Percentiles rank a stretch among this genome's conserved stretches.
Evolutionary conservation across 805 yeast genomes (phyloP).

Genomic region (Lachancea lanzarotensis): DNA sequence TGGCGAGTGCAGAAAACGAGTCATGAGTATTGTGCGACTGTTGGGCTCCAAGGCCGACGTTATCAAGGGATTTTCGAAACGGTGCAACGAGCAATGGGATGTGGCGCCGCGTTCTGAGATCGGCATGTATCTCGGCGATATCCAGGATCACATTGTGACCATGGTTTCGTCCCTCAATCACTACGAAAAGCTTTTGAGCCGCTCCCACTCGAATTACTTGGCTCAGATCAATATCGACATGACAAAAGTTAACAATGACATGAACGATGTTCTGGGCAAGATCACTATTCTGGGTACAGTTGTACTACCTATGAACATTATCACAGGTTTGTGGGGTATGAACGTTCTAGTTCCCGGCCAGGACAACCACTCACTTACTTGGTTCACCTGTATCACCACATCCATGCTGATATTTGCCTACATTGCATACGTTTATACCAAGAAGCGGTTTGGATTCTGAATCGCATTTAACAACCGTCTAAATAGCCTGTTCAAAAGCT

Average conservation of each 20-base stretch:
- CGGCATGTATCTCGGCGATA: conserved; percentile 92
- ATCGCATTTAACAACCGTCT: not conserved
- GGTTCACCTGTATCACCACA: conserved; percentile 54
- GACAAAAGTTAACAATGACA: conserved; percentile 94
- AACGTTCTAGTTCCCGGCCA: conserved; percentile 96
- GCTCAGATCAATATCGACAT: conserved; percentile 97
- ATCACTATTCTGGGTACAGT: conserved; percentile 92
- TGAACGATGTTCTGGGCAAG: conserved; percentile 92
- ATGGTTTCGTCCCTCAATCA: conserved; percentile 95
- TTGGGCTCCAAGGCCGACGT: conserved; percentile 94
- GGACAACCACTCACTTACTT: conserved; percentile 46
- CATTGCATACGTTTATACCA: conserved; percentile 43
- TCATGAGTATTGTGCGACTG: conserved; percentile 80
- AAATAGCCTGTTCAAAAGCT: not conserved
- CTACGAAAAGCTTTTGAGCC: conserved; percentile 85
- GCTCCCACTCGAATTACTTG: conserved; percentile 92
- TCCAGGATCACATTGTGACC: conserved; percentile 94
- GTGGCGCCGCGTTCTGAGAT: conserved; percentile 78
- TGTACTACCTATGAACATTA: conserved; percentile 88
- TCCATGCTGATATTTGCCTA: conserved; percentile 44
- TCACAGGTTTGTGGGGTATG: conserved; percentile 99
- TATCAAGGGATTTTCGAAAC: conserved; percentile 88
- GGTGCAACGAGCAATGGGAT: conserved; percentile 82
- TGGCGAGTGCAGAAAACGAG: conserved; percentile 91
- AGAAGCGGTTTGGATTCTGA: conserved; percentile 36